A percentile compares a stretch with the other conserved stretches of the same genome.
These are phyloP conservation scores for Prunus campanulata DNA, from an alignment of 306 rosid species.

Conservation along the genomic window DNA sequence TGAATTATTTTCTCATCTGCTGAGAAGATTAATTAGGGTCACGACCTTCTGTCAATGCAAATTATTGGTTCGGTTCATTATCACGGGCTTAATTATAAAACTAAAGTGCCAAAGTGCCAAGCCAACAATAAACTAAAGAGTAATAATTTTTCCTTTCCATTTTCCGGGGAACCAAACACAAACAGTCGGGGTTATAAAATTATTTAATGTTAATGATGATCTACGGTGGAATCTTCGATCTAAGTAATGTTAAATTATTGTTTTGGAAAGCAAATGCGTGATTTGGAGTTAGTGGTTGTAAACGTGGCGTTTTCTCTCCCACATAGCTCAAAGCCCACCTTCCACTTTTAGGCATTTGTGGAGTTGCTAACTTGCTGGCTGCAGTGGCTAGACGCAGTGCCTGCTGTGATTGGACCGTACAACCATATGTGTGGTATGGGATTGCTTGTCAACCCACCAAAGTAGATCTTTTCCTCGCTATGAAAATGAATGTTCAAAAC, in stretches of 20 bases:
- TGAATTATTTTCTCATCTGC: neutral
- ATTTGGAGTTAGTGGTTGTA: neutral
- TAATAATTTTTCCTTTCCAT: neutral
- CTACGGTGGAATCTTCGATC: constrained; percentile 22
- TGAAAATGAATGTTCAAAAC: neutral
- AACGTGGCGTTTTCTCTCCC: neutral
- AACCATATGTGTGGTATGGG: no score
- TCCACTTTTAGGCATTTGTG: neutral
- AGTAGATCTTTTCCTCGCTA: no score
- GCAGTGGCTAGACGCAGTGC: neutral
- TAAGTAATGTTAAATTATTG: neutral
- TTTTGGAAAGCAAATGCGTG: neutral
- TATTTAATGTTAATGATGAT: constrained; percentile 25
- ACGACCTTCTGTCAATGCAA: constrained; percentile 8
- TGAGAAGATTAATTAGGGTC: constrained; percentile 1
- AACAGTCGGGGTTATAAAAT: neutral
- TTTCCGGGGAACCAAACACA: neutral
- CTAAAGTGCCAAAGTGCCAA: neutral
- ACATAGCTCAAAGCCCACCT: neutral
- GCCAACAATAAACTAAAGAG: constrained; percentile 3
- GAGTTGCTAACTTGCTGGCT: neutral
- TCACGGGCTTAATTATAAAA: neutral
- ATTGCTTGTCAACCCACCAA: no score
- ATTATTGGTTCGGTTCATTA: neutral
- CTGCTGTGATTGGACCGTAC: neutral